Base-by-base conservation (phyloP, 306 rosid species). In the Cicer chorassanicum region DNA sequence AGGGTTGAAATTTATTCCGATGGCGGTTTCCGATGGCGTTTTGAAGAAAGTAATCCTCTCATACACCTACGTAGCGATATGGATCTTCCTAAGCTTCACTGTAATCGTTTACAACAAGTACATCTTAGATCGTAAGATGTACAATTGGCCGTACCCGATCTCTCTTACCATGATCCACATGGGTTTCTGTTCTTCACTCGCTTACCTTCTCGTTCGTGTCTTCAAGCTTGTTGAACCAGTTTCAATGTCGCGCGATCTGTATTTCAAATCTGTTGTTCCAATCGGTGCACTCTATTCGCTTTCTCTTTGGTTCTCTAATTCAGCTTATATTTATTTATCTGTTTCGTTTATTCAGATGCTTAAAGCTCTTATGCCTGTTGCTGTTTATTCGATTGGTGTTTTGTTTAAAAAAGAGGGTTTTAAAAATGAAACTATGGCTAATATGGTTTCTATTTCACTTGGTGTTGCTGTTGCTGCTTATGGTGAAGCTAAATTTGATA, bases 101-200 rank as follows among this genome's bases (percentile, higher is more conserved):
- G 97, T 94, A 8, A 94, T 94, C 83, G 96, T 94, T 9, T 94
- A 77, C 96, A 94, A 94, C 89, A 94, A 94, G 82, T 94, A 87
- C 92, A 94, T 94, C 82, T 84, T 94, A 8, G 97, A 94, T 55
- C 96, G 85, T 6, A 91, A 94, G 82, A 87, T 94, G 90, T 94
- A 90, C 89, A 89, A 92, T 75, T 94, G 99, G 99, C 96, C 99
- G 0, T 94, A 75, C 73, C 99, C 99, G 8, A 91, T 94, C 75
- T 90, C 99, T 0, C 95, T 94, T 43, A 92, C 99, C 80, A 94
- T 94, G 99, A 94, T 94, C 84, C 99, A 94, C 80, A 94, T 94
- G 99, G 93, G 85, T 19, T 94, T 94, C 76, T 94, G 99, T 70
- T 92, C 99, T 45, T 86, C 96, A 67, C 76, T 94, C 9, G 99